Conservation (phyloP, 1,139 yeast genomes). For the Saccharomyces hybrid region DNA sequence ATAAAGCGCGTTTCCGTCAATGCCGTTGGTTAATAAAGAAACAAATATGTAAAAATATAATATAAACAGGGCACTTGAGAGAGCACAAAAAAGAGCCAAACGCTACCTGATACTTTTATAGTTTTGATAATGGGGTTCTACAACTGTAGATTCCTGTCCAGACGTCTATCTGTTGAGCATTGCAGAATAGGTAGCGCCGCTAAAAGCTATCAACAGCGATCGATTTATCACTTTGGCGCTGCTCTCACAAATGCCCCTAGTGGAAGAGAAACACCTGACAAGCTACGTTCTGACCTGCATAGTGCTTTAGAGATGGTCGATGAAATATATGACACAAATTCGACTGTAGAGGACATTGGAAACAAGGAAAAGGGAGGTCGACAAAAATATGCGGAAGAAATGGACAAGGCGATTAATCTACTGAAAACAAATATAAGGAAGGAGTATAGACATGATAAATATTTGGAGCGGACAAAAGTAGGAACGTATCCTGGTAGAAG, state of each 20-base stretch:
- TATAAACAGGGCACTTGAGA: neutral
- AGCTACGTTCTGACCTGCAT: neutral
- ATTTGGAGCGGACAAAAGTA: neutral
- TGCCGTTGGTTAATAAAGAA: neutral
- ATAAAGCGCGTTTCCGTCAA: neutral
- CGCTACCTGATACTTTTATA: neutral
- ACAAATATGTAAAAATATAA: neutral
- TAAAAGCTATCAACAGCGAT: neutral
- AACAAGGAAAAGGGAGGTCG: neutral
- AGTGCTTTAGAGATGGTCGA: neutral
- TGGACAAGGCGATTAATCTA: neutral
- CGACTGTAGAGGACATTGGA: neutral
- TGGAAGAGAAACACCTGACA: neutral
- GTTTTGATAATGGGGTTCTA: neutral
- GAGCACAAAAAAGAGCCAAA: neutral
- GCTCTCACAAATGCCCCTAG: neutral
- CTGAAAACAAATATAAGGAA: neutral
- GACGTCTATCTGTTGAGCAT: neutral
- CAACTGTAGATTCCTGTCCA: neutral
- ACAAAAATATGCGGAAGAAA: neutral
- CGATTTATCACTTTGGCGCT: neutral
- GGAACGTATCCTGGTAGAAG: neutral
- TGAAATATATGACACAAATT: neutral
- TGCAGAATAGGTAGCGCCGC: neutral
- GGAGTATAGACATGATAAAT: neutral